phyloP scores from a whole-genome alignment of 306 rosid species.

The Trifolium fragiferum region DNA sequence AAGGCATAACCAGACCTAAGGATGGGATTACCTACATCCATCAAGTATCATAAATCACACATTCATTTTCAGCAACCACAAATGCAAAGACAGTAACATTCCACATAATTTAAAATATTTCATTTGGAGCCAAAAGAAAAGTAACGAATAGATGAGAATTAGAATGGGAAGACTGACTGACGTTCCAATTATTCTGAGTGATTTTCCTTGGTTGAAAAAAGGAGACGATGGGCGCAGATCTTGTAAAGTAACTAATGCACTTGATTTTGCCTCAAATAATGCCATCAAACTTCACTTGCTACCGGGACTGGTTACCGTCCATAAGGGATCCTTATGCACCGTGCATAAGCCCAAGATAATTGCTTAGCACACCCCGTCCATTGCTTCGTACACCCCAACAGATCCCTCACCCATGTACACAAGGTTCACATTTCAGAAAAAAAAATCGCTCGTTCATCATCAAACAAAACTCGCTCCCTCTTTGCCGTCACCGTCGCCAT shows the following conservation, averaged over 20 bases:
- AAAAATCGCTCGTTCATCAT: too few relatives aligned
- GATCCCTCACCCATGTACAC: too few relatives aligned
- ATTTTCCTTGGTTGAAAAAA: conserved; percentile 77
- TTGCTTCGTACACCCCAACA: too few relatives aligned
- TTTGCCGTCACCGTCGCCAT: too few relatives aligned
- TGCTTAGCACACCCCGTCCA: too few relatives aligned
- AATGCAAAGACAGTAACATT: conserved; percentile 3
- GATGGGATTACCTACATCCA: not conserved
- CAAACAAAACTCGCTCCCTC: too few relatives aligned
- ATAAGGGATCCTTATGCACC: too few relatives aligned
- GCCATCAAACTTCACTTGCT: conserved; percentile 38
- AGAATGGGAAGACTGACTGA: conserved; percentile 45
- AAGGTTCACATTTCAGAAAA: too few relatives aligned
- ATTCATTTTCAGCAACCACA: conserved; percentile 3
- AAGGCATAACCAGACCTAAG: conserved; percentile 28
- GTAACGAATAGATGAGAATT: not conserved
- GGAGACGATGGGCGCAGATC: conserved; percentile 67
- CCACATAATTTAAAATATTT: not conserved
- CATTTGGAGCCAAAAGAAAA: not conserved
- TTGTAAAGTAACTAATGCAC: conserved; percentile 60
- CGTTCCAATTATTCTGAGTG: conserved; percentile 79
- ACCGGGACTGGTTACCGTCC: too few relatives aligned
- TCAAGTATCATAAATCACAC: conserved; percentile 10
- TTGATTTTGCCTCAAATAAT: conserved; percentile 54
- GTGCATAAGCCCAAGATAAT: too few relatives aligned